Percentiles rank a stretch among this genome's conserved stretches.
phyloP scores from a whole-genome alignment of 2,329 filamentous ascomycete species.

The Calonectria multiphialidica region DNA sequence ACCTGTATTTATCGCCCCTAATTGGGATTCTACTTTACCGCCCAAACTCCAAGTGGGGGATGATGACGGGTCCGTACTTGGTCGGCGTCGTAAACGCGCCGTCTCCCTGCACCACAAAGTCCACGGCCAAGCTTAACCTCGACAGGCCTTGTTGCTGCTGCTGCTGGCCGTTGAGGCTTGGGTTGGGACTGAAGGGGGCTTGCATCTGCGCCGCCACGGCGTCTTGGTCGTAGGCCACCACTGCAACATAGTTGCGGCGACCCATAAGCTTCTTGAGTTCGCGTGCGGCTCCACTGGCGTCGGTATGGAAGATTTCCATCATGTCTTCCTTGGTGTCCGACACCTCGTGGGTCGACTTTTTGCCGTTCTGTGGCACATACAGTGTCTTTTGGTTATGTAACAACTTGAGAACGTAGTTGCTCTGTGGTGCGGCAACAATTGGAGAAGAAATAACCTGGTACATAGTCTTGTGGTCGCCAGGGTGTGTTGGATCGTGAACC shows the following conservation, averaged over 20 bases:
- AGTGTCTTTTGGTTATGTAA: conserved; percentile 95
- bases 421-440: conserved; percentile 89
- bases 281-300: conserved; percentile 84
- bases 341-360: conserved; percentile 77
- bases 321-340: conserved; percentile 99
- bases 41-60: conserved; percentile 86
- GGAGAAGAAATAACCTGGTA: conserved; percentile 96
- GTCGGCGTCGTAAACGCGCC: conserved; percentile 84
- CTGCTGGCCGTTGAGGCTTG: conserved; percentile 49
- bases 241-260: conserved; percentile 89
- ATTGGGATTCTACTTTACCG: conserved; percentile 38
- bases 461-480: conserved; percentile 98
- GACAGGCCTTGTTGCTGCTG: conserved; percentile 61
- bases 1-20: neutral
- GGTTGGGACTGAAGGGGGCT: conserved; percentile 52
- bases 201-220: conserved; percentile 61
- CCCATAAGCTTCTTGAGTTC: conserved; percentile 96
- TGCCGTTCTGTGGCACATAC: conserved; percentile 91
- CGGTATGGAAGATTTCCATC: conserved; percentile 99
- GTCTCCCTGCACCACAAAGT: conserved; percentile 97
- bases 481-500: conserved; percentile 92
- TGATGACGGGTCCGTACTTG: conserved; percentile 97
- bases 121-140: conserved; percentile 88
- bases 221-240: conserved; percentile 95
- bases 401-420: conserved; percentile 89